Evolutionary conservation across 2,329 filamentous ascomycete species (phyloP).

Genomic region (Colletotrichum noveboracense): DNA sequence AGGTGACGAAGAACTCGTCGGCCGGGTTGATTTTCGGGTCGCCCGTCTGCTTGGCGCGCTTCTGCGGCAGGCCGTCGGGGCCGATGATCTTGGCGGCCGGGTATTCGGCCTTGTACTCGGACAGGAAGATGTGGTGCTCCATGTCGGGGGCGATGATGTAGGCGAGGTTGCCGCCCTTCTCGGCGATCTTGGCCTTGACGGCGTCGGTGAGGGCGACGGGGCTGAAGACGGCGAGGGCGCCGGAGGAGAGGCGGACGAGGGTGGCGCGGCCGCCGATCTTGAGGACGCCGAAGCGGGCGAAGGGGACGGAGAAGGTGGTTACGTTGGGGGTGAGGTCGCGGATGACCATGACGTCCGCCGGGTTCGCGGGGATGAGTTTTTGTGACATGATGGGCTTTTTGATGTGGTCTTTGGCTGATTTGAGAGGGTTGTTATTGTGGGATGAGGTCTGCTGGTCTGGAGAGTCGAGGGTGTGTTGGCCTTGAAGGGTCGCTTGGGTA

Average conservation of each 20-base stretch:
- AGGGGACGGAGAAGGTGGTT: slow-evolving; percentile 82
- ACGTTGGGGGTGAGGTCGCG: slow-evolving; percentile 82
- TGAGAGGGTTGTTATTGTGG: neutral
- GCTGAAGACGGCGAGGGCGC: slow-evolving; percentile 86
- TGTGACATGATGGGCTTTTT: slow-evolving; percentile 56
- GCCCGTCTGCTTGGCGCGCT: slow-evolving; percentile 67
- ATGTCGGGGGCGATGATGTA: slow-evolving; percentile 90
- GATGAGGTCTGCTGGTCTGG: neutral
- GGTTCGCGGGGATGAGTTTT: slow-evolving; percentile 72
- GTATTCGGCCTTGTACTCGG: slow-evolving; percentile 81
- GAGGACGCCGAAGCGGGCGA: slow-evolving; percentile 78
- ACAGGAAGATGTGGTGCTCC: slow-evolving; percentile 95
- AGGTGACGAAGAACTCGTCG: slow-evolving; percentile 69
- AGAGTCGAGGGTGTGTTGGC: slow-evolving; percentile 13
- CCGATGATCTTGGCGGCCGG: slow-evolving; percentile 82
- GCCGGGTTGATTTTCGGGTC: slow-evolving; percentile 52
- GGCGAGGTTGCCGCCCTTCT: slow-evolving; percentile 71
- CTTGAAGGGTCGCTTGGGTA: neutral
- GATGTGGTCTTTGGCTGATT: neutral
- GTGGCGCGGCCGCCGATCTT: slow-evolving; percentile 89
- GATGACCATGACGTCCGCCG: slow-evolving; percentile 87
- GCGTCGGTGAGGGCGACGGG: slow-evolving; percentile 84
- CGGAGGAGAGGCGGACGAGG: slow-evolving; percentile 71
- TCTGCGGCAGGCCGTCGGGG: slow-evolving; percentile 82
- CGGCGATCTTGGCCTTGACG: slow-evolving; percentile 67